Conservation (phyloP, 306 rosid genomes). For the Rosa lucieae region DNA sequence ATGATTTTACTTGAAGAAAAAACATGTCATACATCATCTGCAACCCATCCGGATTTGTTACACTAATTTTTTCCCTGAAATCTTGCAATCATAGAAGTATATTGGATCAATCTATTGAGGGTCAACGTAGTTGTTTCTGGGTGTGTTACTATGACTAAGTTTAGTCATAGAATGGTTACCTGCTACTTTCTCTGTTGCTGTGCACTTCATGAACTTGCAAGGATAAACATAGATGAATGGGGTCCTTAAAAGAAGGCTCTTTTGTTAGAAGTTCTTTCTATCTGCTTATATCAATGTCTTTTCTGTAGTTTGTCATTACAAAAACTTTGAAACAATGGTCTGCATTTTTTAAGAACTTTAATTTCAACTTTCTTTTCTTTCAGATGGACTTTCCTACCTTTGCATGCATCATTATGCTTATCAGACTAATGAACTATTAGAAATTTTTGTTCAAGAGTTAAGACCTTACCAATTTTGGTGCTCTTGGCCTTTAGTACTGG, state of each 20-base stretch:
- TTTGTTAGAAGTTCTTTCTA: neutral
- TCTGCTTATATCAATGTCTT: neutral
- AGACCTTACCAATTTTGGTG: neutral
- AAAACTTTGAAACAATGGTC: neutral
- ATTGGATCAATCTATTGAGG: neutral
- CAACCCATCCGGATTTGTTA: neutral
- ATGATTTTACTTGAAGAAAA: neutral
- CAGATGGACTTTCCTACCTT: neutral
- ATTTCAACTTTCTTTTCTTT: neutral
- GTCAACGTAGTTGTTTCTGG: neutral
- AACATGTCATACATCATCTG: neutral
- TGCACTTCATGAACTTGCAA: neutral
- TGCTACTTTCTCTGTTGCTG: neutral
- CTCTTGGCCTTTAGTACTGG: neutral
- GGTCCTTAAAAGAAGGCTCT: neutral
- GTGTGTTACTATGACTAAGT: neutral
- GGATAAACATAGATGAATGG: conserved; percentile 6
- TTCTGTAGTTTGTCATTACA: neutral
- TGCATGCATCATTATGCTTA: neutral
- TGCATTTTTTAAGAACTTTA: neutral
- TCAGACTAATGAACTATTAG: neutral
- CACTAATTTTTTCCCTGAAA: neutral
- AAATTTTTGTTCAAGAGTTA: neutral
- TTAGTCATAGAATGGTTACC: neutral
- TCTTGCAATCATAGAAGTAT: neutral